Base-by-base conservation (phyloP, 2,329 filamentous ascomycete species). In the Paradendryphiella salina region DNA sequence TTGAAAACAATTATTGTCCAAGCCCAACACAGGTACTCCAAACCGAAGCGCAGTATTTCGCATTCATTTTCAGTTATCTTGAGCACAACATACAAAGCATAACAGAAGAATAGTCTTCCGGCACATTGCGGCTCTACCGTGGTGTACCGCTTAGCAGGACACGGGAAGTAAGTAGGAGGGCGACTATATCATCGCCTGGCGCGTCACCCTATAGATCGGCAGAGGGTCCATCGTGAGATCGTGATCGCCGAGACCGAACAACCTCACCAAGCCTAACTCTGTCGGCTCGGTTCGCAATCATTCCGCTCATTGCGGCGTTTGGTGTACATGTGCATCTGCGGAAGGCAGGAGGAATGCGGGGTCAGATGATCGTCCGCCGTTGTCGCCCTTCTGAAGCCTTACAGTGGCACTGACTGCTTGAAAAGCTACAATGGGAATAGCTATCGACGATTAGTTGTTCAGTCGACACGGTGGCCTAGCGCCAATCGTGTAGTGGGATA, bases 171-270 rank as follows among this genome's bases (percentile, higher is more conserved):
- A 34, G 29, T 29, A 34, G 28, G 6, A 37, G 17, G 21, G 26
- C 5, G 4, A 42, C 17, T 21, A 28, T 41, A 33, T 18, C 17
- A 26, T 23, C 23, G 40, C 32, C n/a, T 41, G 48, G 45, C 35
- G 43, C 48, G 40, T 40, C 43, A 37, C 32, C 7, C 35, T 28
- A 18, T 13, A 17, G 39, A 28, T 33, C 44, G 41, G 35, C 48
- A 14, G 34, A 51, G 43, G 46, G 43, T 33, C 52, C 36, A 47
- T 45, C 34, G 18, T 39, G 40, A 37, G 23, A 45, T 44, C 44
- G 23, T 45, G 40, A 45, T 49, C 32, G 38, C 35, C 48, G 26
- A 48, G 39, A 21, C 39, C 23, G 31, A 48, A 47, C 17, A 43
- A 32, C 38, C 39, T 48, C 29, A 36, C 33, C 31, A 31, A 26